Evolutionary conservation across 306 rosid genomes (phyloP).

Genomic region (Cicer judaicum): DNA sequence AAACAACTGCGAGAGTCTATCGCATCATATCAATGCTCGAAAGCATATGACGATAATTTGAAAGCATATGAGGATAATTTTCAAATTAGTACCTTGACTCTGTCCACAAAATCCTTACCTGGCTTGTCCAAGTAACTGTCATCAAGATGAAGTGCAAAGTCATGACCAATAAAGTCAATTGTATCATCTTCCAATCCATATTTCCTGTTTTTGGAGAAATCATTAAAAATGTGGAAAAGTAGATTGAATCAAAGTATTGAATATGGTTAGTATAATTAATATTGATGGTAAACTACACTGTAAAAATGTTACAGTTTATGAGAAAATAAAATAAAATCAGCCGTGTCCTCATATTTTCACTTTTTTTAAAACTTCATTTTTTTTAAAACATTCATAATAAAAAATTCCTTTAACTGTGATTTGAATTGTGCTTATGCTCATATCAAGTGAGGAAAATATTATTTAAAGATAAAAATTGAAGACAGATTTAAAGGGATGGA

Average conservation of each 20-base stretch:
- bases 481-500: not conserved
- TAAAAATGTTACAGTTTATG: no score
- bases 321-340: no score
- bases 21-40: not conserved
- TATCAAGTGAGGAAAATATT: no score
- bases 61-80: constrained; percentile 25
- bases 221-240: constrained; percentile 8
- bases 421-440: no score
- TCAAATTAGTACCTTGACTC: constrained; percentile 63
- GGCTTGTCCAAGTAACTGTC: constrained; percentile 82
- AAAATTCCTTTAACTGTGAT: no score
- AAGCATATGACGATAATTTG: no score
- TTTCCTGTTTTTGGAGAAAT: constrained; percentile 59
- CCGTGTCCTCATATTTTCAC: no score
- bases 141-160: constrained; percentile 83
- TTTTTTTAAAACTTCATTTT: no score
- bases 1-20: not conserved
- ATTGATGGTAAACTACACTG: no score
- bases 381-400: no score
- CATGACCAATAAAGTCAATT: constrained; percentile 83
- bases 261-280: not conserved
- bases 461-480: not conserved
- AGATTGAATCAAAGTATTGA: constrained; percentile 13
- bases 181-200: constrained; percentile 89
- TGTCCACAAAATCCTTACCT: constrained; percentile 70